These are phyloP conservation scores for Streptanthus diversifolius DNA, from an alignment of 345 rosid genomes.

Conservation along the genomic window DNA sequence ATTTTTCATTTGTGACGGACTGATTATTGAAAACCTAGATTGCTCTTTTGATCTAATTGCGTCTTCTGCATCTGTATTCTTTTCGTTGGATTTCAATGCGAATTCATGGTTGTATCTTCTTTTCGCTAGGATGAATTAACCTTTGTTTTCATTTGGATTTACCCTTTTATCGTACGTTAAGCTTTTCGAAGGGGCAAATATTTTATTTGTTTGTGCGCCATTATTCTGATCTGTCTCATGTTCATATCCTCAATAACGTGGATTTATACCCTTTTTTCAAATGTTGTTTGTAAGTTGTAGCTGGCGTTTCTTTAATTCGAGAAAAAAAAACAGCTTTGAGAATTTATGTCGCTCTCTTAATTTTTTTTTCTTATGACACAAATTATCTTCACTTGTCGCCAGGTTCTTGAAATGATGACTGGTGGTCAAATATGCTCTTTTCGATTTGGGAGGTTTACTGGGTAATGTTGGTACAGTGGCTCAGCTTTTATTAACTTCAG, in stretches of 20 bases:
- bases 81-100: not conserved
- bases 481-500: not conserved
- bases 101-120: not conserved
- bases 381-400: not conserved
- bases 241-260: not conserved
- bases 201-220: not conserved
- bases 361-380: not conserved
- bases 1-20: not conserved
- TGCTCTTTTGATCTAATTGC: not conserved
- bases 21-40: not conserved
- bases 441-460: slow-evolving; percentile 2
- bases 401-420: slow-evolving; percentile 10
- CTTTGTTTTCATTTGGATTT: not conserved
- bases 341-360: not conserved
- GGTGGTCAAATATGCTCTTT: not conserved
- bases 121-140: not conserved
- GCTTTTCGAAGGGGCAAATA: too few relatives aligned
- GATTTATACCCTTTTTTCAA: not conserved
- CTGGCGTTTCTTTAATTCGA: not conserved
- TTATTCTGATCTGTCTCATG: slow-evolving; percentile 19
- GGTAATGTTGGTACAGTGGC: slow-evolving; percentile 12
- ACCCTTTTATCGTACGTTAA: too few relatives aligned
- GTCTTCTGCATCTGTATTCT: not conserved
- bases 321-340: not conserved
- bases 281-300: not conserved